Percentiles rank a stretch among this genome's conserved stretches.
Evolutionary conservation across 495 filamentous ascomycete genomes (phyloP).

Genomic region (Rostrohypoxylon terebratum): DNA sequence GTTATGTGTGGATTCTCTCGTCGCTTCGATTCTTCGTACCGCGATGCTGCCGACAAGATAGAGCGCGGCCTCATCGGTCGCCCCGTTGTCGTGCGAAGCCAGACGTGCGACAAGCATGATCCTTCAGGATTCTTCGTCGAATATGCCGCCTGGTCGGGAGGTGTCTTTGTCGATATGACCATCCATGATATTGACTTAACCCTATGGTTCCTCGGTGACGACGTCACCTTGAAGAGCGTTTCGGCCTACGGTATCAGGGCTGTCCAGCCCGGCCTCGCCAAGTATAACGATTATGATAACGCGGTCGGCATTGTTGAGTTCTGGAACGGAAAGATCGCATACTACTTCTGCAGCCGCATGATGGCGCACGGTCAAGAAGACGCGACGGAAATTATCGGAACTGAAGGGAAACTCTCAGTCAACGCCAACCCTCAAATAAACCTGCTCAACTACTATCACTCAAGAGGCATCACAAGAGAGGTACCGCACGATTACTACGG

Average conservation of each 20-base stretch:
- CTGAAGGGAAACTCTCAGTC: background rate
- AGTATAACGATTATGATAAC: background rate
- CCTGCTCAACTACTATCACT: background rate
- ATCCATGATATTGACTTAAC: background rate
- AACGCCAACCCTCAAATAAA: background rate
- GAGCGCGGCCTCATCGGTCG: background rate
- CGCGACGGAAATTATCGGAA: background rate
- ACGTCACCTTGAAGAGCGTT: background rate
- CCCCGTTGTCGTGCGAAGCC: background rate
- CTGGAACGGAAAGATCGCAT: background rate
- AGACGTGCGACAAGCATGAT: background rate
- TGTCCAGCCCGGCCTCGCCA: background rate
- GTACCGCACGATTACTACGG: background rate
- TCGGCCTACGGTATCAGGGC: background rate
- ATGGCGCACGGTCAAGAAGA: background rate
- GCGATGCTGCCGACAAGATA: background rate
- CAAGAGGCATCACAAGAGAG: background rate
- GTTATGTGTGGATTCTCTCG: background rate
- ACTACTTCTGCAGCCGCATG: background rate
- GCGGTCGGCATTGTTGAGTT: background rate
- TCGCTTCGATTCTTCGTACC: background rate
- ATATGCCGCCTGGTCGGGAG: background rate
- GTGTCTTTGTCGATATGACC: background rate
- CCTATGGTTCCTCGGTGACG: background rate
- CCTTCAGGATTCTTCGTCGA: background rate